A percentile compares a stretch with the other conserved stretches of the same genome.
Evolutionary conservation across 805 yeast species (phyloP).

Genomic region (Brettanomyces anomalus): DNA sequence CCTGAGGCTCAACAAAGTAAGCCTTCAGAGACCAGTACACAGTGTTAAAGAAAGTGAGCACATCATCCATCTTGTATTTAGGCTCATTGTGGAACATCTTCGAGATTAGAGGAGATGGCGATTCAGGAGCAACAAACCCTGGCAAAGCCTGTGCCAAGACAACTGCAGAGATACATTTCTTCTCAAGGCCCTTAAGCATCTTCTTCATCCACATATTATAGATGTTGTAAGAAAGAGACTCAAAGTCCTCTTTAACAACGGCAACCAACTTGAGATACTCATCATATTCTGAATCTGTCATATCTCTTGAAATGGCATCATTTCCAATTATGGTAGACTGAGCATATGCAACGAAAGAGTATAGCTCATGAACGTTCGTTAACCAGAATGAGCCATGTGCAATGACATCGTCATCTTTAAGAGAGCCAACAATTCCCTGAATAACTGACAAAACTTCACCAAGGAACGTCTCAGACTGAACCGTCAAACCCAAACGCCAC

Average conservation of each 20-base stretch:
- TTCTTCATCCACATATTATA: constrained; percentile 97
- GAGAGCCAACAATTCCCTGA: constrained; percentile 70
- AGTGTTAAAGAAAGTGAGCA: constrained; percentile 78
- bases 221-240: constrained; percentile 84
- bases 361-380: constrained; percentile 90
- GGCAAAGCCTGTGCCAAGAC: constrained; percentile 92
- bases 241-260: constrained; percentile 89
- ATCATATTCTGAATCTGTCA: constrained; percentile 84
- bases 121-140: constrained; percentile 86
- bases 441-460: constrained; percentile 84
- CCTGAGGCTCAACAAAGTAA: constrained; percentile 78
- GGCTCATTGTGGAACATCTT: constrained; percentile 68
- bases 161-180: constrained; percentile 91
- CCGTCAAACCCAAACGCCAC: constrained; percentile 95
- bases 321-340: constrained; percentile 85
- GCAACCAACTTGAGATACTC: constrained; percentile 85
- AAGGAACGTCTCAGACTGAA: constrained; percentile 82
- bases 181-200: constrained; percentile 82
- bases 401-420: constrained; percentile 79
- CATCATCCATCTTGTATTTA: constrained; percentile 89
- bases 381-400: constrained; percentile 97
- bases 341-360: constrained; percentile 90
- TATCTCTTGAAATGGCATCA: constrained; percentile 67
- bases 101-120: constrained; percentile 60
- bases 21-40: constrained; percentile 91